Conservation (phyloP, 2,329 filamentous ascomycete genomes). For the Alternaria hordeiaustralica region DNA sequence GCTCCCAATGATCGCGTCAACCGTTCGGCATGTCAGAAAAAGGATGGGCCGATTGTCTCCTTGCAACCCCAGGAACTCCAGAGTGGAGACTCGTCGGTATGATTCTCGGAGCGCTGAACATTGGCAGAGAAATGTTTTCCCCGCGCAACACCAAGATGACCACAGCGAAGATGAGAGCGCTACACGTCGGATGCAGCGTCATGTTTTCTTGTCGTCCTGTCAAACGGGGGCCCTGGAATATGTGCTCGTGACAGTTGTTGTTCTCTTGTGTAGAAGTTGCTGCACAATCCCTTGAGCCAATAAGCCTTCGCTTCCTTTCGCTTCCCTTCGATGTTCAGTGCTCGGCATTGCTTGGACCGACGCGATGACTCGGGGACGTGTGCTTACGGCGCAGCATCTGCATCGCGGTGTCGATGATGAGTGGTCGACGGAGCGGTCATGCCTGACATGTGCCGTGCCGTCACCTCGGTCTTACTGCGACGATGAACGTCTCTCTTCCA, state of each 20-base stretch:
- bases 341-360: conserved; percentile 1
- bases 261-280: not conserved
- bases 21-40: conserved; percentile 20
- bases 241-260: conserved; percentile 7
- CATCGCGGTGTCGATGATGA: not conserved
- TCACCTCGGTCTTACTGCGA: not conserved
- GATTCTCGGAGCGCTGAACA: not conserved
- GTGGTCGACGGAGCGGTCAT: not conserved
- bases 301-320: conserved; percentile 6
- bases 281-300: conserved; percentile 2
- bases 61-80: conserved; percentile 1
- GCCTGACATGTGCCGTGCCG: not conserved
- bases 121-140: not conserved
- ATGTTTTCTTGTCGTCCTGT: not conserved
- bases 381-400: not conserved
- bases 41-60: conserved; percentile 6
- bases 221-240: not conserved
- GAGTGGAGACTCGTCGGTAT: conserved; percentile 1
- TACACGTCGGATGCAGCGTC: not conserved
- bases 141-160: not conserved
- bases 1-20: not conserved
- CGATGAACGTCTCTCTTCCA: not conserved
- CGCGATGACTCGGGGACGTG: not conserved
- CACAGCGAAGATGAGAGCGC: not conserved
- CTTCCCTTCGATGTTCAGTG: not conserved